A percentile compares a stretch with the other conserved stretches of the same genome.
These are phyloP conservation scores for Fusarium robinianum DNA, from an alignment of 2,329 filamentous ascomycete genomes.

Conservation along the genomic window DNA sequence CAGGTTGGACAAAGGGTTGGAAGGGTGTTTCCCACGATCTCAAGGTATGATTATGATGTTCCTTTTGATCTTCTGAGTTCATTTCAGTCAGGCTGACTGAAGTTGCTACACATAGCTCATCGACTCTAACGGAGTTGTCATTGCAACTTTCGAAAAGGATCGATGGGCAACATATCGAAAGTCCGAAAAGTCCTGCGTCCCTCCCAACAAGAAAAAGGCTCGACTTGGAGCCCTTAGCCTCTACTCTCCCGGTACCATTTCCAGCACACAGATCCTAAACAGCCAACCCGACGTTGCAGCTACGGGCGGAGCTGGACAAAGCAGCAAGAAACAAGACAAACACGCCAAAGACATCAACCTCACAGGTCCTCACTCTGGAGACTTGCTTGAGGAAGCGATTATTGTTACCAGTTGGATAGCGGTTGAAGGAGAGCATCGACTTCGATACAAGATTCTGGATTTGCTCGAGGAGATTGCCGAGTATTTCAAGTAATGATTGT, in stretches of 20 bases:
- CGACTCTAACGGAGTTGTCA: neutral
- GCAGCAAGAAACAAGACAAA: neutral
- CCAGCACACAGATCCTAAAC: neutral
- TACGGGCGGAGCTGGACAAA: too few relatives aligned
- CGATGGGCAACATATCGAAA: constrained; percentile 8
- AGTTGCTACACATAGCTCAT: neutral
- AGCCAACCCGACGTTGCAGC: neutral
- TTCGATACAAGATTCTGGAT: constrained; percentile 14
- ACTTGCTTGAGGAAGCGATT: constrained; percentile 12
- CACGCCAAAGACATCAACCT: neutral
- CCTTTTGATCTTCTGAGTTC: neutral
- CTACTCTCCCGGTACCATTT: neutral
- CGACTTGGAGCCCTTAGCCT: constrained; percentile 5
- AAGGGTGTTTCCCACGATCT: constrained; percentile 16
- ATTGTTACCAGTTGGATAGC: constrained; percentile 19
- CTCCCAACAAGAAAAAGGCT: constrained; percentile 9
- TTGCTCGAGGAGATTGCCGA: constrained; percentile 17
- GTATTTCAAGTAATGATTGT: constrained; percentile 5
- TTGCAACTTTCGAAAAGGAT: constrained; percentile 15
- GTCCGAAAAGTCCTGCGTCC: neutral
- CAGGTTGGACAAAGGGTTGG: neutral
- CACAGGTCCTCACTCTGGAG: neutral
- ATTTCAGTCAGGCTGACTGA: neutral
- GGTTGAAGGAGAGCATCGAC: constrained; percentile 11
- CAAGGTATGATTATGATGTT: constrained; percentile 2